A percentile compares a stretch with the other conserved stretches of the same genome.
Evolutionary conservation across 1,139 yeast genomes (phyloP).

Genomic region (Debaryomyces subglobosus): DNA sequence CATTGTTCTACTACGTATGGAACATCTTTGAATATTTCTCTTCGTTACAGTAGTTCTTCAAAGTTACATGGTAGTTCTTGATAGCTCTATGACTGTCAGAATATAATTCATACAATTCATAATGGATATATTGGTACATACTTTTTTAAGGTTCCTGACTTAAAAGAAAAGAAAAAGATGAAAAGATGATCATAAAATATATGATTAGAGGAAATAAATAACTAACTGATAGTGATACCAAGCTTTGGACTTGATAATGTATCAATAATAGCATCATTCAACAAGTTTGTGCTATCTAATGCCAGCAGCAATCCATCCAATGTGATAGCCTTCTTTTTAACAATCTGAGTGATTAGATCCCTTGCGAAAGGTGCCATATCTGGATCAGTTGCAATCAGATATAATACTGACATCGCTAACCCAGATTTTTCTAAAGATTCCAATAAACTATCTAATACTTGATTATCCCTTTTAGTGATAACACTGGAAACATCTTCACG

Average conservation of each 20-base stretch:
- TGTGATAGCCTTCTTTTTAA: slow-evolving; percentile 19
- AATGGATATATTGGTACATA: not conserved
- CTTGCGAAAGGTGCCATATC: slow-evolving; percentile 21
- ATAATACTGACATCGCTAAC: slow-evolving; percentile 12
- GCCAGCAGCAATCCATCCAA: slow-evolving; percentile 19
- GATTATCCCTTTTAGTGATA: slow-evolving; percentile 9
- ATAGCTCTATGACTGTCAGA: not conserved
- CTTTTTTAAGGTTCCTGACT: not conserved
- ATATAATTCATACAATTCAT: not conserved
- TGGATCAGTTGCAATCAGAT: slow-evolving; percentile 14
- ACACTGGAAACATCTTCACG: not conserved
- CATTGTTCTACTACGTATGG: too few species aligned
- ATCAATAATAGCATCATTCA: slow-evolving; percentile 21
- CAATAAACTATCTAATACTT: slow-evolving; percentile 10
- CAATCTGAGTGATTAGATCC: slow-evolving; percentile 23
- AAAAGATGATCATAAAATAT: not conserved
- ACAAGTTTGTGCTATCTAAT: slow-evolving; percentile 19
- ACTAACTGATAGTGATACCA: slow-evolving; percentile 15
- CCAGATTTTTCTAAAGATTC: slow-evolving; percentile 14
- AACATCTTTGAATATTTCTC: too few species aligned
- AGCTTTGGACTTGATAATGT: slow-evolving; percentile 18
- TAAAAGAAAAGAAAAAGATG: not conserved
- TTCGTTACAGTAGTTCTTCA: too few species aligned
- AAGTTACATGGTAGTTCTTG: too few species aligned
- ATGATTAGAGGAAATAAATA: not conserved